Conservation (phyloP, 2,329 filamentous ascomycete species). For the Didymella pomorum region DNA sequence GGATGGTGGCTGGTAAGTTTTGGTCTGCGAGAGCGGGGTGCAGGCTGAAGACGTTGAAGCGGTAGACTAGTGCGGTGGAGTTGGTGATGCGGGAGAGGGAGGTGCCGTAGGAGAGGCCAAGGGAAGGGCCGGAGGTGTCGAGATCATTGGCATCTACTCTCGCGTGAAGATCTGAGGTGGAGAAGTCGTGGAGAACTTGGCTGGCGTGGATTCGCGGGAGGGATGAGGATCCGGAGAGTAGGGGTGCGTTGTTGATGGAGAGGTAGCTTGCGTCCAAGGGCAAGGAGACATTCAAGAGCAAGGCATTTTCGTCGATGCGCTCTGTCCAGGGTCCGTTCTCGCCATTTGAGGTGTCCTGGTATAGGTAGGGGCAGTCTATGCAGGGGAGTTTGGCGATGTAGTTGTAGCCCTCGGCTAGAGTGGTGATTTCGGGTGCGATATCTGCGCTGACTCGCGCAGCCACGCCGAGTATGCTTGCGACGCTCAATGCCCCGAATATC, state of each 20-base stretch:
- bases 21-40: slow-evolving; percentile 27
- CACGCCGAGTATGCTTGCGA: slow-evolving; percentile 15
- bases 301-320: slow-evolving; percentile 38
- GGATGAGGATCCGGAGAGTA: slow-evolving; percentile 29
- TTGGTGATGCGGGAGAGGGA: slow-evolving; percentile 31
- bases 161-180: slow-evolving; percentile 1
- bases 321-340: slow-evolving; percentile 35
- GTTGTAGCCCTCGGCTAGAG: slow-evolving; percentile 42
- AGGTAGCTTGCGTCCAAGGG: slow-evolving; percentile 38
- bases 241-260: slow-evolving; percentile 36
- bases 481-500: slow-evolving; percentile 19
- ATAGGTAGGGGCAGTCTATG: slow-evolving; percentile 44
- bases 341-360: slow-evolving; percentile 41
- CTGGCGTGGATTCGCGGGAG: slow-evolving; percentile 40
- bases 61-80: slow-evolving; percentile 35
- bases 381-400: slow-evolving; percentile 46
- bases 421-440: slow-evolving; percentile 43
- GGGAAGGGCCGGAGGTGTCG: slow-evolving; percentile 26
- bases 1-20: slow-evolving; percentile 17
- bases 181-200: slow-evolving; percentile 39
- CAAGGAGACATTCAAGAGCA: slow-evolving; percentile 45
- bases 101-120: slow-evolving; percentile 43
- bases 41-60: slow-evolving; percentile 42
- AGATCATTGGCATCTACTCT: slow-evolving; percentile 29
- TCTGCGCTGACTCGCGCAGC: slow-evolving; percentile 21